A percentile compares a stretch with the other conserved stretches of the same genome.
Conservation (phyloP, 306 rosid species). For the Amphicarpaea edgeworthii region DNA sequence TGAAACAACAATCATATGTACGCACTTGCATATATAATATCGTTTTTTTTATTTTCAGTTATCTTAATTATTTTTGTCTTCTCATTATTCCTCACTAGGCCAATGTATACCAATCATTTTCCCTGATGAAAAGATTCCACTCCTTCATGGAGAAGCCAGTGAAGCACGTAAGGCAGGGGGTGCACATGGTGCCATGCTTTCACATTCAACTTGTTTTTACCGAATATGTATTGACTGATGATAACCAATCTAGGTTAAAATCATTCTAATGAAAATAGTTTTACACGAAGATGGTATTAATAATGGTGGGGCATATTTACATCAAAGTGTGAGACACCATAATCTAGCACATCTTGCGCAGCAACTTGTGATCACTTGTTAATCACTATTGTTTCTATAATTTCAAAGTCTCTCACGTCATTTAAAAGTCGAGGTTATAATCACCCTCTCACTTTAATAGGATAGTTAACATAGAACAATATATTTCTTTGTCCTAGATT, state of each 20-base stretch:
- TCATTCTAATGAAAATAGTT: neutral
- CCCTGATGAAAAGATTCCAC: constrained; percentile 29
- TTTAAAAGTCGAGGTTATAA: no score
- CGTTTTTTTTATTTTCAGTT: no score
- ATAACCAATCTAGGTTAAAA: neutral
- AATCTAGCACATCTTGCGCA: neutral
- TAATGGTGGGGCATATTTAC: neutral
- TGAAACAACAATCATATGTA: no score
- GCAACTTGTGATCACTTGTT: neutral
- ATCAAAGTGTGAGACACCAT: neutral
- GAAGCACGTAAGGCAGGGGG: neutral
- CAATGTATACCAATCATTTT: neutral
- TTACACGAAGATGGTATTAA: neutral
- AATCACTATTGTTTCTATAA: no score
- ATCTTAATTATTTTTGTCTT: no score
- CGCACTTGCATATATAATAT: no score
- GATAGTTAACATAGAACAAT: constrained; percentile 3
- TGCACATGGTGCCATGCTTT: neutral
- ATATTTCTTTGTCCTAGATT: neutral
- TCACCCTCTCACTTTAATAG: no score
- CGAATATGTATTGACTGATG: neutral
- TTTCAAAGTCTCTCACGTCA: no score
- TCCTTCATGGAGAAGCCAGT: constrained; percentile 7
- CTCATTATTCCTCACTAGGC: no score
- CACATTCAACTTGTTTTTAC: neutral